Percentiles rank a stretch among this genome's conserved stretches.
Evolutionary conservation across 805 yeast genomes (phyloP).

Genomic region (Lipomyces sp.): DNA sequence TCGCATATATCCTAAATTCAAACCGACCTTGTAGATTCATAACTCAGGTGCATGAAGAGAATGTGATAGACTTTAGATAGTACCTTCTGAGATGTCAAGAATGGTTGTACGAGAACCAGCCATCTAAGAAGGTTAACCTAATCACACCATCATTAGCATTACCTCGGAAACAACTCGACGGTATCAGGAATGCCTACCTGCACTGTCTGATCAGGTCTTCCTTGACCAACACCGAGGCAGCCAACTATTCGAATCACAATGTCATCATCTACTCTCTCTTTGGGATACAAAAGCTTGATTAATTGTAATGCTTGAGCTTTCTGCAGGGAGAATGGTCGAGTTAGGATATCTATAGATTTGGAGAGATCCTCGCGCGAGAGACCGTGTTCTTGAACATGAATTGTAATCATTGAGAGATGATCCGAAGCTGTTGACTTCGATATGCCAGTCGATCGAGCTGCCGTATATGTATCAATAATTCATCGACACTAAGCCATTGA

Average conservation of each 20-base stretch:
- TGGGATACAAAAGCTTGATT: constrained; percentile 25
- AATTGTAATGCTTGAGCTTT: constrained; percentile 22
- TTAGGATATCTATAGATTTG: constrained; percentile 15
- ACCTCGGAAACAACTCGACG: neutral
- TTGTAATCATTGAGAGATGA: constrained; percentile 21
- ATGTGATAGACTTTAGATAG: constrained; percentile 18
- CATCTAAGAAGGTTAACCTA: constrained; percentile 22
- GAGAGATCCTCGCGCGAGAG: constrained; percentile 20
- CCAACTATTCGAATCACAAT: constrained; percentile 24
- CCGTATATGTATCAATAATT: neutral
- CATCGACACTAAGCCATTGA: neutral
- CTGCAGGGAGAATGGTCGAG: constrained; percentile 10
- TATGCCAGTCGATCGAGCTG: constrained; percentile 13
- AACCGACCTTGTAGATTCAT: constrained; percentile 25
- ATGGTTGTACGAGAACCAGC: constrained; percentile 30
- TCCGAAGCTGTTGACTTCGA: constrained; percentile 25
- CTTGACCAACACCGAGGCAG: constrained; percentile 25
- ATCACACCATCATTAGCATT: neutral
- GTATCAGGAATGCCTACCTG: constrained; percentile 12
- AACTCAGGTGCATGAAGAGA: constrained; percentile 23
- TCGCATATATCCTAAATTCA: neutral
- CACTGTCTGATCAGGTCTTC: constrained; percentile 13
- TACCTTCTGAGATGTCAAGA: constrained; percentile 11
- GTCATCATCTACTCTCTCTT: constrained; percentile 19
- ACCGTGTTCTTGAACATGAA: constrained; percentile 28